These are phyloP conservation scores for Jatropha podagrica DNA, from an alignment of 441 rosid species.

Conservation along the genomic window DNA sequence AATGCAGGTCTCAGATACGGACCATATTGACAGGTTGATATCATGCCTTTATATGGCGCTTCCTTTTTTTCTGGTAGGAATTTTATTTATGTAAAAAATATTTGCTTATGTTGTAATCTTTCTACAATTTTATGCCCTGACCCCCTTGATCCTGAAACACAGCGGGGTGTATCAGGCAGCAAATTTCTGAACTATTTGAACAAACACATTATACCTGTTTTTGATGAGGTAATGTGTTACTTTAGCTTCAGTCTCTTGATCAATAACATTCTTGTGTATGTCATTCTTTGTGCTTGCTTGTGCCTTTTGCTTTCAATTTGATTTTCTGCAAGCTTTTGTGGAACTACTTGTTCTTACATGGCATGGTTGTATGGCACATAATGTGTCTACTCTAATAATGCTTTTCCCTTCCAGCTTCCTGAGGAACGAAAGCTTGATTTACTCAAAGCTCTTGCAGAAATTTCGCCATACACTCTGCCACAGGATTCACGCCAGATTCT, in stretches of 20 bases:
- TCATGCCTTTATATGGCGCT: constrained; percentile 91
- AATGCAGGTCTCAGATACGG: constrained; percentile 83
- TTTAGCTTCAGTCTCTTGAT: neutral
- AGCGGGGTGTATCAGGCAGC: constrained; percentile 96
- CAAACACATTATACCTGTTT: constrained; percentile 82
- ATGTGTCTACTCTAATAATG: constrained; percentile 15
- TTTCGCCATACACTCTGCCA: constrained; percentile 78
- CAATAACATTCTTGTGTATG: neutral
- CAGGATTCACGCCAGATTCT: constrained; percentile 94
- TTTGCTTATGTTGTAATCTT: constrained; percentile 12
- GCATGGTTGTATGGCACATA: neutral
- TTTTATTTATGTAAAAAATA: neutral
- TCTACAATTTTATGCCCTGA: neutral
- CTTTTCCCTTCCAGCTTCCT: constrained; percentile 63
- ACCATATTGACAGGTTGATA: constrained; percentile 91
- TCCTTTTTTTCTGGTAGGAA: constrained; percentile 85
- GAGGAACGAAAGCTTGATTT: constrained; percentile 94
- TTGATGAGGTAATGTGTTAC: constrained; percentile 63
- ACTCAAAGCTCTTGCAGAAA: constrained; percentile 92
- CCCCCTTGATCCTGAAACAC: constrained; percentile 16
- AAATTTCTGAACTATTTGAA: constrained; percentile 83
- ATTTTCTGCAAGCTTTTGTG: neutral
- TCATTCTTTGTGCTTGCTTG: neutral
- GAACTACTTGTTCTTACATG: neutral
- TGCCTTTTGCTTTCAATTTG: neutral